These are phyloP conservation scores for Acmispon strigosus DNA, from an alignment of 306 rosid genomes.

Conservation along the genomic window DNA sequence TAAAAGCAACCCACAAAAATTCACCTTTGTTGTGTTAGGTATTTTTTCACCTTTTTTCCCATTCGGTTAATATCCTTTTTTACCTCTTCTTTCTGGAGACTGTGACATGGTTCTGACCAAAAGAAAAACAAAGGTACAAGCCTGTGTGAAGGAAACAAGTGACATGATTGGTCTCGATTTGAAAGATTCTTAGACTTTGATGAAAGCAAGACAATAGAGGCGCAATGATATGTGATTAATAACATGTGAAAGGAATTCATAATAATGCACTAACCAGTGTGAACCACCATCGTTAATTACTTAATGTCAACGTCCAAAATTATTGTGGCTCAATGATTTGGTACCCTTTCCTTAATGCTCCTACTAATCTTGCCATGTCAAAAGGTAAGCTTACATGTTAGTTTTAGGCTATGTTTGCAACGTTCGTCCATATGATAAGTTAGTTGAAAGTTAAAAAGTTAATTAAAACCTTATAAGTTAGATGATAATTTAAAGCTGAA, in stretches of 20 bases:
- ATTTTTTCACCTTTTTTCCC: background rate
- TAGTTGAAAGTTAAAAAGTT: too few relatives aligned
- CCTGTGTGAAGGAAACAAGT: background rate
- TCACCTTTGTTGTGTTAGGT: background rate
- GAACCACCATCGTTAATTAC: constrained; percentile 9
- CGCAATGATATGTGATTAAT: background rate
- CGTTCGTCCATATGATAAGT: too few relatives aligned
- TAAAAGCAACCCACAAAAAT: background rate
- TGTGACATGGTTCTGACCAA: background rate
- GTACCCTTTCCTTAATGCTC: background rate
- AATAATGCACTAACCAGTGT: constrained; percentile 4
- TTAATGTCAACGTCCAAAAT: constrained; percentile 33
- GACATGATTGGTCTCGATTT: constrained; percentile 29
- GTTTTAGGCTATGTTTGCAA: too few relatives aligned
- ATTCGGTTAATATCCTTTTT: background rate
- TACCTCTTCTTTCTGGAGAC: background rate
- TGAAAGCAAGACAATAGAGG: constrained; percentile 20
- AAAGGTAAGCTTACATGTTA: too few relatives aligned
- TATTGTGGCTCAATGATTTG: constrained; percentile 33
- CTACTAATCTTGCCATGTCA: too few relatives aligned
- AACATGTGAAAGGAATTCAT: background rate
- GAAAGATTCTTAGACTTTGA: constrained; percentile 28
- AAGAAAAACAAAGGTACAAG: constrained; percentile 21
- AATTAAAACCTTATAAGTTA: too few relatives aligned
- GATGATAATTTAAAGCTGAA: too few relatives aligned